phyloP scores from a whole-genome alignment of 176 grass and related monocot species.

The Saccharum officinarum region DNA sequence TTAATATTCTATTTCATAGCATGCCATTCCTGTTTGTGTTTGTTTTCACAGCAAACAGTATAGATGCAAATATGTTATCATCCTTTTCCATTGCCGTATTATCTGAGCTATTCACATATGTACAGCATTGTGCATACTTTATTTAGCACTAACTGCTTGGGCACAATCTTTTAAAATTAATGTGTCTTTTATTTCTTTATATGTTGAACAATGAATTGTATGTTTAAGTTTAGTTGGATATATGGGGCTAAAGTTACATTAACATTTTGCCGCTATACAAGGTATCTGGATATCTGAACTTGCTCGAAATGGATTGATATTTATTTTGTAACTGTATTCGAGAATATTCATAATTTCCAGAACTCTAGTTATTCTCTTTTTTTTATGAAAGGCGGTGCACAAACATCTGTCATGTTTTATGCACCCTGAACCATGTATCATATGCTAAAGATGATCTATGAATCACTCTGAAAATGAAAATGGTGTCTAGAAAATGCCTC shows the following conservation, averaged over 20 bases:
- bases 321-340: neutral
- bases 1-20: neutral
- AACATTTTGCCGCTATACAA: neutral
- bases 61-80: neutral
- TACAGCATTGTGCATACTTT: neutral
- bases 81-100: neutral
- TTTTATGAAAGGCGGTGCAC: neutral
- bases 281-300: neutral
- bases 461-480: neutral
- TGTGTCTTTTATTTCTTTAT: neutral
- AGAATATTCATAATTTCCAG: neutral
- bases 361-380: neutral
- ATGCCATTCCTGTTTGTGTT: neutral
- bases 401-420: constrained; percentile 18
- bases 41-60: neutral
- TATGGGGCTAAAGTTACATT: neutral
- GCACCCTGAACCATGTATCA: neutral
- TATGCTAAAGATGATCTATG: neutral
- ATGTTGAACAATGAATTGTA: neutral
- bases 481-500: constrained; percentile 9
- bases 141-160: neutral
- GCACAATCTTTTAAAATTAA: neutral
- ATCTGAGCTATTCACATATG: neutral
- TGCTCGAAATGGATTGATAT: neutral
- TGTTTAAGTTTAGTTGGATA: neutral